Evolutionary conservation across 2,329 filamentous ascomycete species (phyloP).

Genomic region (Pseudophaeomoniella oleicola): DNA sequence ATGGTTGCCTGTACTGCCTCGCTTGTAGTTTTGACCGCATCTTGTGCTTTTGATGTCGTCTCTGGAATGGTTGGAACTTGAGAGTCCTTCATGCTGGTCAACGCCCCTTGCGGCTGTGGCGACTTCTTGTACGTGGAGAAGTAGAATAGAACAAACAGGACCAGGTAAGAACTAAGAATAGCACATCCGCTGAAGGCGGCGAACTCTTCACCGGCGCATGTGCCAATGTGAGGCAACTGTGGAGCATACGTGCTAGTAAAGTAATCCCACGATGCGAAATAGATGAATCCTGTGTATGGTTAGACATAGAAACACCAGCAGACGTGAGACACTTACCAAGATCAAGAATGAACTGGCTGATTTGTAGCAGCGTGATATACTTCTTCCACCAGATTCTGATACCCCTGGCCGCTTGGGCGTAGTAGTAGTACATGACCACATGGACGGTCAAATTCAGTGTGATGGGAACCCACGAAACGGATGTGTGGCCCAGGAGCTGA

Average conservation of each 20-base stretch:
- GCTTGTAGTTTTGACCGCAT: slow-evolving; percentile 9
- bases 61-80: slow-evolving; percentile 28
- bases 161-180: slow-evolving; percentile 76
- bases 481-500: slow-evolving; percentile 71
- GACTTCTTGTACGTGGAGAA: slow-evolving; percentile 59
- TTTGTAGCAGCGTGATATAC: slow-evolving; percentile 90
- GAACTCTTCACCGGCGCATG: slow-evolving; percentile 83
- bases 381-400: slow-evolving; percentile 96
- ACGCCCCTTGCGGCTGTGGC: slow-evolving; percentile 55
- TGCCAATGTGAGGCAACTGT: slow-evolving; percentile 61
- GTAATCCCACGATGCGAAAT: slow-evolving; percentile 90
- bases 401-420: slow-evolving; percentile 87
- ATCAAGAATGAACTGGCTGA: slow-evolving; percentile 86
- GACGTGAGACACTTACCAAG: slow-evolving; percentile 48
- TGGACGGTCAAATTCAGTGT: slow-evolving; percentile 77
- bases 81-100: slow-evolving; percentile 58
- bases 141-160: slow-evolving; percentile 94
- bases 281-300: slow-evolving; percentile 38
- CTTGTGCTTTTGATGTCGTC: slow-evolving; percentile 9
- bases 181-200: slow-evolving; percentile 76
- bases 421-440: slow-evolving; percentile 98
- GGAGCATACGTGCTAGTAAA: slow-evolving; percentile 76
- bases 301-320: neutral
- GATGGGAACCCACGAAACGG: slow-evolving; percentile 84
- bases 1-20: neutral